Evolutionary conservation across 2,329 filamentous ascomycete species (phyloP).

Genomic region (Ophiostoma piceae): DNA sequence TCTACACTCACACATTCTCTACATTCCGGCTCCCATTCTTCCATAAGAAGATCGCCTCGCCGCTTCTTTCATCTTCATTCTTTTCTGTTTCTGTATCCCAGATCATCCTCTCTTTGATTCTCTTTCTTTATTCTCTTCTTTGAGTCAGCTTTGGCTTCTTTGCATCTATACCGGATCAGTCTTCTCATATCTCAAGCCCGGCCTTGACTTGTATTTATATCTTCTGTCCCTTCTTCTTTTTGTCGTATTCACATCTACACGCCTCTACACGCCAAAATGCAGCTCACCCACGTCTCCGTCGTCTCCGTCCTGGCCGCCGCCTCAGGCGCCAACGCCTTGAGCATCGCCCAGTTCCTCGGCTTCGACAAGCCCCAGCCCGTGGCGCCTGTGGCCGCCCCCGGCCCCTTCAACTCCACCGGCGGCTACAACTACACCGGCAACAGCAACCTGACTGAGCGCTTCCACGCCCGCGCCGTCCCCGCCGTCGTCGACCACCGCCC

Average conservation of each 20-base stretch:
- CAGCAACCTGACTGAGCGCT: background rate
- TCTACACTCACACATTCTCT: background rate
- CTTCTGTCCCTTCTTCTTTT: background rate
- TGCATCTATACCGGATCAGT: background rate
- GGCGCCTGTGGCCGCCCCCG: background rate
- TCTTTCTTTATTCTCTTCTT: background rate
- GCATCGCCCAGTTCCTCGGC: background rate
- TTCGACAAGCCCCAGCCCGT: background rate
- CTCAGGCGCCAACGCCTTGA: background rate
- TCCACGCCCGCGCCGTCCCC: background rate
- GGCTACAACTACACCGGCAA: background rate
- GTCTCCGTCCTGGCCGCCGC: constrained; percentile 8
- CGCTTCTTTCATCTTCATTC: background rate
- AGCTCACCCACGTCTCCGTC: background rate
- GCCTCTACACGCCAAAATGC: background rate
- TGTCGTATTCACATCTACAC: background rate
- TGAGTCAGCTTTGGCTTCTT: background rate
- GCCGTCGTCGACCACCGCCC: background rate
- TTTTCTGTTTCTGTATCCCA: background rate
- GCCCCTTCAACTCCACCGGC: background rate
- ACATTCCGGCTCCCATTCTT: background rate
- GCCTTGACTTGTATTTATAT: background rate
- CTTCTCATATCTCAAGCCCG: background rate
- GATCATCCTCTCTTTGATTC: background rate
- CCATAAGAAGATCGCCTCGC: constrained; percentile 8